A percentile compares a stretch with the other conserved stretches of the same genome.
These are phyloP conservation scores for Microdochium nivale DNA, from an alignment of 2,329 filamentous ascomycete species.

Conservation along the genomic window DNA sequence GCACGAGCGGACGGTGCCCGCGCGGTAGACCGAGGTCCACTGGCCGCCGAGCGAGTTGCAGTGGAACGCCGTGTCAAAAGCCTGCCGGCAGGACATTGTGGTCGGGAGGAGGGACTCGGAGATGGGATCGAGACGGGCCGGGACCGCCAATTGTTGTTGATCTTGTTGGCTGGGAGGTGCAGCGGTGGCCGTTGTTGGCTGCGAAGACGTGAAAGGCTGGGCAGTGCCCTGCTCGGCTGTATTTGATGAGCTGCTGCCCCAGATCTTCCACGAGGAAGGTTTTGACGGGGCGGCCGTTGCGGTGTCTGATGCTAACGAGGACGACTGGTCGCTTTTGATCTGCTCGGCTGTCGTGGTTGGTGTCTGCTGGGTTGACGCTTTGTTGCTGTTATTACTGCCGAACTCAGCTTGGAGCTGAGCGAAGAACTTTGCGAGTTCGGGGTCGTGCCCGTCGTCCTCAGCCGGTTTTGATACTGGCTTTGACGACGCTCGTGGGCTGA, in stretches of 20 bases:
- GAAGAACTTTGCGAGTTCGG: constrained; percentile 47
- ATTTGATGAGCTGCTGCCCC: background rate
- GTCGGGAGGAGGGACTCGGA: constrained; percentile 67
- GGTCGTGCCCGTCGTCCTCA: constrained; percentile 27
- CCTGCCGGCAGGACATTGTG: constrained; percentile 78
- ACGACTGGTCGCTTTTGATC: background rate
- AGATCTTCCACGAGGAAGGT: background rate
- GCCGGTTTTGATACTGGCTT: constrained; percentile 7
- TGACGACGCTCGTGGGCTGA: constrained; percentile 2
- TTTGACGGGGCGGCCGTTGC: background rate
- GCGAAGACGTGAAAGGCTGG: background rate
- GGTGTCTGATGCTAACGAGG: constrained; percentile 7
- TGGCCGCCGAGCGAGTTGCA: constrained; percentile 89
- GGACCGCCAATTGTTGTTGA: constrained; percentile 2
- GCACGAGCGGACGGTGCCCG: constrained; percentile 70
- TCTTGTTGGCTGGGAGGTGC: background rate
- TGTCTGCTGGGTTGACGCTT: background rate
- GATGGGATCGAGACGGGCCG: constrained; percentile 31
- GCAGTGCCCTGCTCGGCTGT: background rate
- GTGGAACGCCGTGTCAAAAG: constrained; percentile 91
- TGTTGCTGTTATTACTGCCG: constrained; percentile 11
- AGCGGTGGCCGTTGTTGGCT: background rate
- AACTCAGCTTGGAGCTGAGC: constrained; percentile 22
- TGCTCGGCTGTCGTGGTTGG: background rate
- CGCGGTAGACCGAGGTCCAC: constrained; percentile 85